Percentiles rank a stretch among this genome's conserved stretches.
Evolutionary conservation across 1,284 basidiomycete genomes (phyloP).

Genomic region (Ustilago crameri): DNA sequence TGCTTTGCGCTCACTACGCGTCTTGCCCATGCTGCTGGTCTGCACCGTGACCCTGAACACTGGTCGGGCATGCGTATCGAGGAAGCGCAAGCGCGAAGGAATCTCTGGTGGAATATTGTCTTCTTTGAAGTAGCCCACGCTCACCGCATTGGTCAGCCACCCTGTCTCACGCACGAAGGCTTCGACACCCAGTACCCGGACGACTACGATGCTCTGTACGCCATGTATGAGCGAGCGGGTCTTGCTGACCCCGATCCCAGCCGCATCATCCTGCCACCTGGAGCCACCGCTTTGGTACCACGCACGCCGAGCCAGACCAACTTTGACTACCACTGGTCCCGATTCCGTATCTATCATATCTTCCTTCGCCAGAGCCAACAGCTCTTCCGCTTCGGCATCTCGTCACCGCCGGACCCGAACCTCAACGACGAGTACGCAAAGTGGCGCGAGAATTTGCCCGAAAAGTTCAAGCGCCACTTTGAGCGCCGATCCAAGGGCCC

Average conservation of each 20-base stretch:
- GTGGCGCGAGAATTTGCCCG: conserved; percentile 51
- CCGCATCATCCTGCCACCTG: conserved; percentile 46
- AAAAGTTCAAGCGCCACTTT: conserved; percentile 43
- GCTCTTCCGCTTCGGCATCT: conserved; percentile 54
- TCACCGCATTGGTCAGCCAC: conserved; percentile 53
- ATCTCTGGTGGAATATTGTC: conserved; percentile 57
- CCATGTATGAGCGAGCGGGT: conserved; percentile 50
- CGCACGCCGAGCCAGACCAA: conserved; percentile 34
- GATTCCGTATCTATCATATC: conserved; percentile 52
- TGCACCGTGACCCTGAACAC: conserved; percentile 57
- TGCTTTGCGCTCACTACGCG: conserved; percentile 57
- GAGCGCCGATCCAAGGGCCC: conserved; percentile 39
- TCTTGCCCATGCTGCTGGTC: conserved; percentile 58
- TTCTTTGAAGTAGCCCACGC: conserved; percentile 49
- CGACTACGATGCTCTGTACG: conserved; percentile 46
- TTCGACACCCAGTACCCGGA: conserved; percentile 59
- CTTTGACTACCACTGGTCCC: conserved; percentile 56
- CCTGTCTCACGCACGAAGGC: conserved; percentile 45
- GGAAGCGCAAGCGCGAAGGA: conserved; percentile 56
- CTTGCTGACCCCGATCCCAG: conserved; percentile 39
- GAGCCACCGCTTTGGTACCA: conserved; percentile 44
- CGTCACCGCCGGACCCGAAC: conserved; percentile 42
- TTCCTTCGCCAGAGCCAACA: conserved; percentile 51
- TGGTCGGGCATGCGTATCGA: conserved; percentile 57
- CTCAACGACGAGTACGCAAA: conserved; percentile 45